Base-by-base conservation (phyloP, 1,284 basidiomycete genomes). In the Porogramme epimiltina region DNA sequence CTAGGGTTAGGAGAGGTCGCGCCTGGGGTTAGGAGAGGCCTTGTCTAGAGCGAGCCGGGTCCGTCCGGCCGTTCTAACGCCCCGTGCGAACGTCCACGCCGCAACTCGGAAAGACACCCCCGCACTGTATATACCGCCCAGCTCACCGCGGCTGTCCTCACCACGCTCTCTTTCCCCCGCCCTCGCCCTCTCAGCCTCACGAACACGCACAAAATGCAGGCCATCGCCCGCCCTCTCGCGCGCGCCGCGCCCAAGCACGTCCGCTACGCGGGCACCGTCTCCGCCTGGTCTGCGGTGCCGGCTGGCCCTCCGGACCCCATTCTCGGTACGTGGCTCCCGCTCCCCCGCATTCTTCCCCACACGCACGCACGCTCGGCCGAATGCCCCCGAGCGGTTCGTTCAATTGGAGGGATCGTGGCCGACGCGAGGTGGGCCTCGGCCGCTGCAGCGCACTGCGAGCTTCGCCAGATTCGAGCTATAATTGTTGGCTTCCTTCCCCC, bases 301-400 rank as follows among this genome's bases (percentile, higher is more conserved):
- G 87, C 89, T 28, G 94, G 95, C 42, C 94, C 94, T 60, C 94
- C 95, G 31, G 94, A 97, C 72, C 84, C 94, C 47, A 97, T 97
- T 77, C 87, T 97, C 49, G 94, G 93, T 93, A 61, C 50, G 80
- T 74, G 42, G 48, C 53, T 16, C 13, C 16, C 34, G 28, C 15
- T 31, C 28, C 6, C n/a, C 9, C 28, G n/a, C 40, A 19, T 44
- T 20, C 53, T 43, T 49, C 51, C 28, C 22, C 39, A 41, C n/a
- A 31, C 28, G 28, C 28, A 13, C 28, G 18, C 26, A 31, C 19
- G 38, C 26, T 4, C 11, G 16, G 19, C 22, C 44, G 44, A 44
- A 50, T 34, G 15, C 11, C 25, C 36, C 15, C 23, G 24, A 19
- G 15, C 3, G 23, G 42, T 45, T 26, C 18, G 15, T 19, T 31